Base-by-base conservation (phyloP, 257 asterid genomes). In the Fraxinus anomala region DNA sequence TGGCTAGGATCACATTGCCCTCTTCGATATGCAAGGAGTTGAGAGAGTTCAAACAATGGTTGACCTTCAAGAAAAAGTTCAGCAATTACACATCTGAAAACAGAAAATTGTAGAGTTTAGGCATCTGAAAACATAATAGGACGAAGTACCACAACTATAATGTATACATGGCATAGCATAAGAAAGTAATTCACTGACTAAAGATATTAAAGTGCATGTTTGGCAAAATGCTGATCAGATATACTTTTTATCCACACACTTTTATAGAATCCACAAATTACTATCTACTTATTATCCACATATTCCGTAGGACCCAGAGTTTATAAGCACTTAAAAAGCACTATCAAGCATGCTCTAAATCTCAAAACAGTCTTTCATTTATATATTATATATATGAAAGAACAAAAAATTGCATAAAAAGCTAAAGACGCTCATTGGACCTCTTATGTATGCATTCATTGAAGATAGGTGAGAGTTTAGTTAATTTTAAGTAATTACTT, bases 41-140 rank as follows among this genome's bases (percentile, higher is more conserved):
- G 99, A 80, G 99, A 92, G 85, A 93, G 88, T 84, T 95, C 99
- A 79, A 95, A 95, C 81, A 95, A 83, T 33, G 98, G 97, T 82
- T 93, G 99, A 80, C 99, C 98, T 88, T 95, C 99, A 73, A 93
- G 96, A 84, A 95, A 95, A 83, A 95, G 98, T 91, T 95, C 99
- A 47, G 97, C 99, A 84, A 95, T 89, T 82, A 95, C 99, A 89
- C 99, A 95, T 87, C 99, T 95, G 93, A 85, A 6, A 82, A 76
- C 81, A 84, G 81, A 77, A 76, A 72, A 76, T 66, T 56, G 73
- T 63, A 42, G 37, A 56, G 68, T 42, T 81, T 56, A 70, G 65
- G 72, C 33, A 73, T 68, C 19, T 42, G 75, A 70, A 85, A 68
- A 68, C 59, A 73, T 9, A 31, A 56, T 21, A 68, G 44, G 70